Percentiles rank a stretch among this genome's conserved stretches.
Evolutionary conservation across 2,329 filamentous ascomycete species (phyloP).

Genomic region (Trichophyton mentagrophytes): DNA sequence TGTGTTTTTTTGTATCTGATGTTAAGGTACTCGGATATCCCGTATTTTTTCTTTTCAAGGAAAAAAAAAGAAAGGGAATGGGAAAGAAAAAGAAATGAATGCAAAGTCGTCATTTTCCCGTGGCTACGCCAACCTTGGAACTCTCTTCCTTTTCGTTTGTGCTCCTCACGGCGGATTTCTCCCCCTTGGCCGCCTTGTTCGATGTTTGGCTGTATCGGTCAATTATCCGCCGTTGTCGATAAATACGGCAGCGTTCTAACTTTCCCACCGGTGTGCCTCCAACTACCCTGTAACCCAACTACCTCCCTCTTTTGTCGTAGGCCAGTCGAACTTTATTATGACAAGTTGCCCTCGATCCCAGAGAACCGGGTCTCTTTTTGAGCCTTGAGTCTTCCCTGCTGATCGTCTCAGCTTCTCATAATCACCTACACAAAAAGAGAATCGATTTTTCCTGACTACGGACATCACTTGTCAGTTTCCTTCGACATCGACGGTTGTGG

Average conservation of each 20-base stretch:
- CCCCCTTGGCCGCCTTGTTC: not conserved
- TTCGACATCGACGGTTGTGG: not conserved
- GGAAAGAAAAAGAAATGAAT: too few species aligned
- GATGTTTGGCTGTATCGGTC: not conserved
- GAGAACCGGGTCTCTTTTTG: not conserved
- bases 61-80: not conserved
- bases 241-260: slow-evolving; percentile 2
- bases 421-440: not conserved
- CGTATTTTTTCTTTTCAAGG: not conserved
- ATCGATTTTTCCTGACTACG: not conserved
- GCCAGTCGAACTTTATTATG: not conserved
- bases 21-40: slow-evolving; percentile 4
- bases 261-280: slow-evolving; percentile 1
- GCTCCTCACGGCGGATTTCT: not conserved
- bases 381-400: slow-evolving; percentile 2
- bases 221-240: not conserved
- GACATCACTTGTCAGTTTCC: not conserved
- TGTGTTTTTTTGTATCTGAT: not conserved
- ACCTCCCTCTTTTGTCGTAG: slow-evolving; percentile 3
- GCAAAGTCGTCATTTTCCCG: not conserved
- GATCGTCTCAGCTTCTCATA: not conserved
- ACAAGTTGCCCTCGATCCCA: not conserved
- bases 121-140: slow-evolving; percentile 24
- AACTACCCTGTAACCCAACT: not conserved
- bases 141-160: slow-evolving; percentile 19